Percentiles rank a stretch among this genome's conserved stretches.
Conservation (phyloP, 1,284 basidiomycete genomes). For the Boletus subluridellus region DNA sequence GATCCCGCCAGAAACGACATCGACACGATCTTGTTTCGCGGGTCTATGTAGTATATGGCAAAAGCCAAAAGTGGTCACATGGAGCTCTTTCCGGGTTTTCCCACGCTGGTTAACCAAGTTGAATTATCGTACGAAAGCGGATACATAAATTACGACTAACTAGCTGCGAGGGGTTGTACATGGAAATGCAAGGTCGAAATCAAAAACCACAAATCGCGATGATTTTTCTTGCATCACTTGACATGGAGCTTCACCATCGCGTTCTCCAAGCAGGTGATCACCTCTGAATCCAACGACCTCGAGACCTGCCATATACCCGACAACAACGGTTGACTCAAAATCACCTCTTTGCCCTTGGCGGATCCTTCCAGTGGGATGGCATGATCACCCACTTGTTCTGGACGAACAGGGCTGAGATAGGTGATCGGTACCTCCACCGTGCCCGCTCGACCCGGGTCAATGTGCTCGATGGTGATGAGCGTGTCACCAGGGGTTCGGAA, state of each 20-base stretch:
- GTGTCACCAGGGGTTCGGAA: constrained; percentile 36
- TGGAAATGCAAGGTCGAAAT: background rate
- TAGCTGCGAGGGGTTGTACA: constrained; percentile 4
- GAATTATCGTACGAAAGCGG: constrained; percentile 4
- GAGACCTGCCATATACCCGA: constrained; percentile 23
- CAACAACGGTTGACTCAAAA: constrained; percentile 16
- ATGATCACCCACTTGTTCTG: constrained; percentile 23
- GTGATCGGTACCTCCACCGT: constrained; percentile 28
- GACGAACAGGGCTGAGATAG: constrained; percentile 28
- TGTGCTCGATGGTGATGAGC: constrained; percentile 24
- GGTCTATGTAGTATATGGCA: background rate
- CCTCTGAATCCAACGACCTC: constrained; percentile 14
- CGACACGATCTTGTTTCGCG: background rate
- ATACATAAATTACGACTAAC: constrained; percentile 9
- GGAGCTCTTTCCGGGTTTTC: background rate
- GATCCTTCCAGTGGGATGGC: constrained; percentile 26
- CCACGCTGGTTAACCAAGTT: constrained; percentile 3
- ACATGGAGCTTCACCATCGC: constrained; percentile 30
- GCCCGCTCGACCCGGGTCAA: constrained; percentile 24
- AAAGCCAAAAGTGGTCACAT: background rate
- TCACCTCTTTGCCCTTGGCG: constrained; percentile 23
- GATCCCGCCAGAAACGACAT: constrained; percentile 55
- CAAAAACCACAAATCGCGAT: background rate
- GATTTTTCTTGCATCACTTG: constrained; percentile 11
- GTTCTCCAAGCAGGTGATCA: constrained; percentile 18